Evolutionary conservation across 2,329 filamentous ascomycete genomes (phyloP), one percentile per base, ranked within the genome.

Genomic region (Fusarium hainanense): DNA sequence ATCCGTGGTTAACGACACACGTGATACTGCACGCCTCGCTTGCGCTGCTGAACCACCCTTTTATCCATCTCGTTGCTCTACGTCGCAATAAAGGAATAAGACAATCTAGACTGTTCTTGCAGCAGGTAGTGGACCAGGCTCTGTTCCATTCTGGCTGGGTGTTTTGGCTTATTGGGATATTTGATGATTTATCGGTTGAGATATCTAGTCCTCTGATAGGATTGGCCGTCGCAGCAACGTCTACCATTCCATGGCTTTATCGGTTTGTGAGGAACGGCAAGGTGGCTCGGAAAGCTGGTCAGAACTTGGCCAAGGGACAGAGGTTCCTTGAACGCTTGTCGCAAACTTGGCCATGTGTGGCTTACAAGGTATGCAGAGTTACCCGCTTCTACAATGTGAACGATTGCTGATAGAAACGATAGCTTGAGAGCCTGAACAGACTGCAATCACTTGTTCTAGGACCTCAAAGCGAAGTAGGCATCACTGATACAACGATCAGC

Each of bases 81-180:
- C 58, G 58, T 3, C 60, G 34, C 0, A 63, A 63, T 2, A 63
- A 28, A 37, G 60, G 34, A 1, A 48, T 55, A 4, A 40, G 60
- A 0, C 58, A 63, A 14, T 63, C 60, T 3, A 54, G 60, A 7
- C 7, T 63, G 1, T 63, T 63, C 4, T 12, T 63, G 3, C 60
- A 63, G 6, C 60, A 63, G 27, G 60, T 63, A 4, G 60, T 63
- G 8, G 60, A 63, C 4, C 60, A 63, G 28, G 60, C 60, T 0
- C 14, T 63, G 0, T 63, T 63, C 7, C 60, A 63, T 11, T 63
- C 41, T 11, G 60, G 60, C 1, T 63, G 60, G 60, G 60, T 63
- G 7, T 63, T 63, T 10, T 63, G 60, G 60, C 48, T 63, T 1
- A 34, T 63, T n/a, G 60, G 60, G 2, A 63, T 63, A 27, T 63